Evolutionary conservation across 2,329 filamentous ascomycete genomes (phyloP).

Genomic region (Paraphoma chrysanthemicola): DNA sequence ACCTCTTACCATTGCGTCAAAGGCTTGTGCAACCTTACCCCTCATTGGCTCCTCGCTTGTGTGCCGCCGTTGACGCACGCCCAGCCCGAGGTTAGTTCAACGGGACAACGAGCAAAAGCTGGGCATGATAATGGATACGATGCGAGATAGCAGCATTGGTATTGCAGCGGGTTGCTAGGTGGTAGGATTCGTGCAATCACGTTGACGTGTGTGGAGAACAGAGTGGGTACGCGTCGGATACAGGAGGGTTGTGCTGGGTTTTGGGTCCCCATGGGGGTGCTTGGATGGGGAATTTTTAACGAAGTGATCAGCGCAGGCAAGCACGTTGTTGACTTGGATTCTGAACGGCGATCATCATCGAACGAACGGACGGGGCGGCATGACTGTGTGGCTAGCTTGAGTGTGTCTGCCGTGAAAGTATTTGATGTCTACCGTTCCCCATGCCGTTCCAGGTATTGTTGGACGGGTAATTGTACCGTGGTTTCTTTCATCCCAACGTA

Average conservation of each 20-base stretch:
- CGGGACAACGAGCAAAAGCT: neutral
- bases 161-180: no score
- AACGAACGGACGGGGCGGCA: neutral
- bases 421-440: no score
- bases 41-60: neutral
- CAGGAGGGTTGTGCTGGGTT: neutral
- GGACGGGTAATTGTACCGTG: no score
- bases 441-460: no score
- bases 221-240: neutral
- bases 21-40: no score
- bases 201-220: neutral
- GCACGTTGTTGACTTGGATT: neutral
- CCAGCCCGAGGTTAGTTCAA: neutral
- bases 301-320: neutral
- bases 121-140: neutral
- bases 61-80: neutral
- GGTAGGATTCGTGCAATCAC: neutral
- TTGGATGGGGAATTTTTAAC: neutral
- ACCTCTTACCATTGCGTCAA: no score
- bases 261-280: no score
- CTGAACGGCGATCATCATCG: neutral
- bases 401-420: neutral
- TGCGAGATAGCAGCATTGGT: no score
- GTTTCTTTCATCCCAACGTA: no score
- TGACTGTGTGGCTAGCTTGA: neutral